Evolutionary conservation across 192 early-diverging fungal genomes (phyloP), one percentile per base, ranked within the genome.

Genomic region (Podila minutissima): DNA sequence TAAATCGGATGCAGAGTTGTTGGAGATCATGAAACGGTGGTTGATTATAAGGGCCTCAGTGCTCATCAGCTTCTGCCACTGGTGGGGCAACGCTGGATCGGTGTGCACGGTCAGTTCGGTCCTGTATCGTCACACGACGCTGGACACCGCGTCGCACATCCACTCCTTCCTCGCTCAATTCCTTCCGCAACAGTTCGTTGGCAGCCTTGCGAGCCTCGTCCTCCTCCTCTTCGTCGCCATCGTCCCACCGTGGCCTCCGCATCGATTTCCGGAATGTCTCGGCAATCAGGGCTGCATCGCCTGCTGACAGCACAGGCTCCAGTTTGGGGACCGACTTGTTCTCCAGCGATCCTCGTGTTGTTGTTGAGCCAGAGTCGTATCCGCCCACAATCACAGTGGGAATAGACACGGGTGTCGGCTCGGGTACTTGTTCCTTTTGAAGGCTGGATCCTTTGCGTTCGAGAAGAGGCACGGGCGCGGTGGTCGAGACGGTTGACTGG

Each of bases 231-330:
- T 71, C 49, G 17, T 78, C 75, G 11, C 72, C 49, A 37, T 78
- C 75, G 22, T 79, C 69, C 76, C 76, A 79, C 11, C 66, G 70
- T 20, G 76, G 76, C 33, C 62, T 61, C 12, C 76, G 69, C 76
- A 79, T 79, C 19, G 76, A 79, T 61, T 79, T 79, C 26, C 76
- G 53, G 60, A 79, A 79, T 10, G 70, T 79, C 66, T 79, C 76
- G 58, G 76, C 76, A 48, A 79, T 79, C 50, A 79, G 59, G 22
- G 71, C 69, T 7, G 76, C 76, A 48, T 79, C 76, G 0, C 55
- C 66, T 26, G 76, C 65, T 9, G 32, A 64, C 10, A 79, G 20
- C 19, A 62, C 61, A 5, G 76, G 65, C 17, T 69, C 66, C 17
- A 62, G n/a, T 13, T 61, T 61, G 31, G 22, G 31, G 1, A 19